phyloP scores from a whole-genome alignment of 1,284 basidiomycete genomes.

The Prillingera fragicola region DNA sequence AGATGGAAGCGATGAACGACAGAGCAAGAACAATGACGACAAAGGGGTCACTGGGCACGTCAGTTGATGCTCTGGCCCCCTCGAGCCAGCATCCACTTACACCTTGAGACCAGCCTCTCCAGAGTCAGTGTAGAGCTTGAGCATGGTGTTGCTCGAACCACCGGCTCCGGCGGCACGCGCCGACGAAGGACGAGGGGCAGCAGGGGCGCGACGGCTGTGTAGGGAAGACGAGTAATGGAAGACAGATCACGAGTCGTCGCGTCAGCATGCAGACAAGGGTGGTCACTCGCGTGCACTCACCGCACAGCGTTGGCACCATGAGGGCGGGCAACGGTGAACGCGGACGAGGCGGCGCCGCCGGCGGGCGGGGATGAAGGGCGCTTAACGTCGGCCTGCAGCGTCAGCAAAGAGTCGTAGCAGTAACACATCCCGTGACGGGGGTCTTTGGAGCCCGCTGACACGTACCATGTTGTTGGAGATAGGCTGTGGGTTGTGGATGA shows the following conservation, averaged over 20 bases:
- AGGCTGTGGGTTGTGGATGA: no score
- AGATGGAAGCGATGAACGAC: slow-evolving; percentile 96
- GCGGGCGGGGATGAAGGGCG: slow-evolving; percentile 39
- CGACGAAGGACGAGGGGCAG: slow-evolving; percentile 75
- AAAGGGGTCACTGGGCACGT: slow-evolving; percentile 75
- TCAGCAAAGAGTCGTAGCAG: background rate
- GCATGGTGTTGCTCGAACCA: slow-evolving; percentile 95
- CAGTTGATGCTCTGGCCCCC: background rate
- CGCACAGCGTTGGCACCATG: slow-evolving; percentile 46
- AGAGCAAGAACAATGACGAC: slow-evolving; percentile 95
- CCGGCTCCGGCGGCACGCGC: slow-evolving; percentile 89
- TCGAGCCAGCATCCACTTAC: slow-evolving; percentile 54
- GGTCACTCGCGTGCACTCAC: slow-evolving; percentile 21
- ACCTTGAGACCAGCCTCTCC: slow-evolving; percentile 94
- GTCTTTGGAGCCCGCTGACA: no score
- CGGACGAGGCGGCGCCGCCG: slow-evolving; percentile 28
- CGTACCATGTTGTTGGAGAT: background rate
- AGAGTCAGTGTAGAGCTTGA: slow-evolving; percentile 90
- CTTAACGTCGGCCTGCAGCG: slow-evolving; percentile 37
- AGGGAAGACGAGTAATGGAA: background rate
- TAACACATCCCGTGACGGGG: background rate
- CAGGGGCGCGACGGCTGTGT: slow-evolving; percentile 71
- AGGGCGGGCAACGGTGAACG: slow-evolving; percentile 41
- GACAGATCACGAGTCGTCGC: background rate
- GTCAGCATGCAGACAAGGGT: background rate